Evolutionary conservation across 2,329 filamentous ascomycete genomes (phyloP).

Genomic region (Fusarium verrucosum): DNA sequence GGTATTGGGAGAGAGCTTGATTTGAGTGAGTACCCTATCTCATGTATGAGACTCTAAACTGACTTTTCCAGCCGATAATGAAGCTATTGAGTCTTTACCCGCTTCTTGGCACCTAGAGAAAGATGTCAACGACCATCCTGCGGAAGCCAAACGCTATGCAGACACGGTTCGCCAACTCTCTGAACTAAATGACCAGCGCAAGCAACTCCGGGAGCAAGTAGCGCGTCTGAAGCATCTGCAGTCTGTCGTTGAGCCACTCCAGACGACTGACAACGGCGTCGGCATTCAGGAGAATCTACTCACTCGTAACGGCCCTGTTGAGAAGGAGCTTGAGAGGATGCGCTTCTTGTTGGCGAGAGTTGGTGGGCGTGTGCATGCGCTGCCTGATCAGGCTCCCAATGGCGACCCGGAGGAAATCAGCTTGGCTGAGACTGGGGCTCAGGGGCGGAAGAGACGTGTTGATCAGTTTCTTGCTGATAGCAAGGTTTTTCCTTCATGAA

Average conservation of each 20-base stretch:
- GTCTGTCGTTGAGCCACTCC: slow-evolving; percentile 57
- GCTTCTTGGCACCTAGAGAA: slow-evolving; percentile 56
- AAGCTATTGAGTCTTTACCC: slow-evolving; percentile 59
- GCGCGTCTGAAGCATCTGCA: slow-evolving; percentile 61
- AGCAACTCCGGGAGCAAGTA: slow-evolving; percentile 51
- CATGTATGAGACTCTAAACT: not conserved
- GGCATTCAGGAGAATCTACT: slow-evolving; percentile 72
- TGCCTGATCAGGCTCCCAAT: slow-evolving; percentile 24
- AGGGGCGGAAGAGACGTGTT: slow-evolving; percentile 40
- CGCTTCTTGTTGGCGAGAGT: slow-evolving; percentile 70
- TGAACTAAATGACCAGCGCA: slow-evolving; percentile 56
- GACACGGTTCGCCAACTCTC: slow-evolving; percentile 60
- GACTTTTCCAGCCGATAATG: slow-evolving; percentile 50
- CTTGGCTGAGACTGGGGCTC: slow-evolving; percentile 18
- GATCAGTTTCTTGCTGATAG: slow-evolving; percentile 41
- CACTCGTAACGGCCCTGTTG: slow-evolving; percentile 70
- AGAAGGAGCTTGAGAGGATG: slow-evolving; percentile 73
- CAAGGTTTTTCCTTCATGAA: slow-evolving; percentile 40
- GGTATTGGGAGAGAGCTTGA: slow-evolving; percentile 55
- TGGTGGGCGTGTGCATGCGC: slow-evolving; percentile 58
- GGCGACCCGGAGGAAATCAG: slow-evolving; percentile 2
- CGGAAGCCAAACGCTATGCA: slow-evolving; percentile 62
- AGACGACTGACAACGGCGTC: slow-evolving; percentile 44
- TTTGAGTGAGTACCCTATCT: slow-evolving; percentile 50
- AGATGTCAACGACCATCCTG: slow-evolving; percentile 50